Conservation (phyloP, 106 monocot genomes). For the Acorus gramineus region DNA sequence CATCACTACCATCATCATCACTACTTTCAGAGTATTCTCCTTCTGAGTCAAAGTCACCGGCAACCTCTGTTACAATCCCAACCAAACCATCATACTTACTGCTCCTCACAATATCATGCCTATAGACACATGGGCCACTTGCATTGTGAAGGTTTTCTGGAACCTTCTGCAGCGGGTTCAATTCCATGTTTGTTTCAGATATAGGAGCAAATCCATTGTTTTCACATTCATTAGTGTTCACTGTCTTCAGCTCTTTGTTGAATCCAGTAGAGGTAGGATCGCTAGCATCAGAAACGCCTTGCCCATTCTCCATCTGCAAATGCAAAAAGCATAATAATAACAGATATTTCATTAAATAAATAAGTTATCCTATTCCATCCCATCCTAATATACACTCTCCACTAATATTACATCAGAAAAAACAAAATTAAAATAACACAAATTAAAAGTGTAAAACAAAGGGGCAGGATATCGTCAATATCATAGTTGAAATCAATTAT, state of each 20-base stretch:
- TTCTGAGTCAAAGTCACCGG: conserved; percentile 79
- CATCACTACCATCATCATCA: conserved; percentile 36
- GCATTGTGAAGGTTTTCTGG: conserved; percentile 11
- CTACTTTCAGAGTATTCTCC: conserved; percentile 43
- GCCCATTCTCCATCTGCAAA: conserved; percentile 16
- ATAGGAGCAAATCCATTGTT: conserved; percentile 4
- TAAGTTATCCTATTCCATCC: too few relatives aligned
- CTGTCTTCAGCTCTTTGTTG: background rate
- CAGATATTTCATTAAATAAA: too few relatives aligned
- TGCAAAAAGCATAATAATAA: background rate
- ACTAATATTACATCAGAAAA: too few relatives aligned
- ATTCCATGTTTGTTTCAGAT: conserved; percentile 8
- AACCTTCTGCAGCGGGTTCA: conserved; percentile 4
- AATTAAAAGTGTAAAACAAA: background rate
- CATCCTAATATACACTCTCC: too few relatives aligned
- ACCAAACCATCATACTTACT: conserved; percentile 38
- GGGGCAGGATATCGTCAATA: background rate
- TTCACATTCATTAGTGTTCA: conserved; percentile 8
- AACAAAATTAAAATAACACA: too few relatives aligned
- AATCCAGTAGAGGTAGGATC: background rate
- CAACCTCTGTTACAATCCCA: conserved; percentile 75
- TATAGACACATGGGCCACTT: conserved; percentile 32
- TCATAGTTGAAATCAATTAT: background rate
- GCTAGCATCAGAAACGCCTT: background rate
- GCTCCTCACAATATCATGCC: conserved; percentile 74